phyloP scores from a whole-genome alignment of 2,329 filamentous ascomycete species.

The Aureobasidium sp. region DNA sequence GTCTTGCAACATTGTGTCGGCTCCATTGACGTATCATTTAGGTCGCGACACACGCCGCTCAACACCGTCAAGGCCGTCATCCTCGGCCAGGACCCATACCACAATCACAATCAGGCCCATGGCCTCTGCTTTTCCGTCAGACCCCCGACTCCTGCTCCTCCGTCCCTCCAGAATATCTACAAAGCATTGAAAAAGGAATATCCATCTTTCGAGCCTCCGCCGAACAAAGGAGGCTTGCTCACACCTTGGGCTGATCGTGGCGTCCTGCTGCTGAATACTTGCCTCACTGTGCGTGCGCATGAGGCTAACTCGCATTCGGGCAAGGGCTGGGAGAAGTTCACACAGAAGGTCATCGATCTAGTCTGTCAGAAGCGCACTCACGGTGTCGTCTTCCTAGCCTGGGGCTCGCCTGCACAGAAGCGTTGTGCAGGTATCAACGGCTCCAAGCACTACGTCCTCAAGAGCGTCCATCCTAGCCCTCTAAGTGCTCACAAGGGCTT shows the following conservation, averaged over 20 bases:
- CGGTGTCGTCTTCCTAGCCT: slow-evolving; percentile 91
- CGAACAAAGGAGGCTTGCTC: slow-evolving; percentile 70
- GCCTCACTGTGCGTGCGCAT: slow-evolving; percentile 83
- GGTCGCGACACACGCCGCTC: slow-evolving; percentile 90
- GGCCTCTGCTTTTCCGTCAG: slow-evolving; percentile 93
- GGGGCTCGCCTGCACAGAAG: slow-evolving; percentile 79
- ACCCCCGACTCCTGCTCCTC: slow-evolving; percentile 77
- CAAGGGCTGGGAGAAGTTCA: slow-evolving; percentile 88
- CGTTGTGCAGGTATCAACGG: slow-evolving; percentile 65
- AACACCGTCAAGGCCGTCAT: slow-evolving; percentile 85
- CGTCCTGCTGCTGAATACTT: slow-evolving; percentile 89
- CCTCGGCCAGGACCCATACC: slow-evolving; percentile 93
- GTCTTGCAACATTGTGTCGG: background rate
- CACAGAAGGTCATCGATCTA: slow-evolving; percentile 81
- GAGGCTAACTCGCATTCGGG: slow-evolving; percentile 78
- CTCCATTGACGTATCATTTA: slow-evolving; percentile 29
- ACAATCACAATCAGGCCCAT: slow-evolving; percentile 91
- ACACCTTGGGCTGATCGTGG: slow-evolving; percentile 92
- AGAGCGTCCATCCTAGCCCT: slow-evolving; percentile 88
- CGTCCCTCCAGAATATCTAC: slow-evolving; percentile 91
- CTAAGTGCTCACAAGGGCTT: slow-evolving; percentile 76
- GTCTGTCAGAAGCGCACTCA: slow-evolving; percentile 66
- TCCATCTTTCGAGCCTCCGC: slow-evolving; percentile 63
- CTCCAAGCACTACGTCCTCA: slow-evolving; percentile 70
- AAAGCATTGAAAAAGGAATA: slow-evolving; percentile 81